Evolutionary conservation across 2,329 filamentous ascomycete species (phyloP).

Genomic region (Sphaerulina vaccinii): DNA sequence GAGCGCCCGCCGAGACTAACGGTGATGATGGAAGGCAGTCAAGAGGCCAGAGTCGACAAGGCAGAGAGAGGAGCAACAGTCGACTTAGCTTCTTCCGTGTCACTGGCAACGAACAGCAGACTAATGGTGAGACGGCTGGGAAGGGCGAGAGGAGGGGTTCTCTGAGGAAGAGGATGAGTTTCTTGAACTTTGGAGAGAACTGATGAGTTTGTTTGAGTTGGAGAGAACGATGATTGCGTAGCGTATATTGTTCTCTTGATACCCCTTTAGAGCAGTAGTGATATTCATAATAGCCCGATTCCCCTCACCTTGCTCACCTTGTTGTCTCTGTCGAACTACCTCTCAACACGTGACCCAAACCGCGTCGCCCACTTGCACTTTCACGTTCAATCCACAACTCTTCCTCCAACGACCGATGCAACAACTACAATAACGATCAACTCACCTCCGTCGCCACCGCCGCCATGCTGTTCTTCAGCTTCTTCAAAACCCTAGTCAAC

Average conservation of each 20-base stretch:
- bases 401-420: no score
- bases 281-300: background rate
- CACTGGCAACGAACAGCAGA: background rate
- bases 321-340: no score
- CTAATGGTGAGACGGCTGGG: background rate
- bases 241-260: background rate
- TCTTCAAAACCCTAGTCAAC: constrained; percentile 61
- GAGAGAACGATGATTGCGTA: background rate
- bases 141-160: constrained; percentile 5
- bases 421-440: no score
- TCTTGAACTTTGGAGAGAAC: constrained; percentile 47
- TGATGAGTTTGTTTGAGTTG: background rate
- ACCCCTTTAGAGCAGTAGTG: background rate
- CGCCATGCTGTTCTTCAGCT: constrained; percentile 32
- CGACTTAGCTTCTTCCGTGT: constrained; percentile 31
- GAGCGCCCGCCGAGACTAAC: constrained; percentile 14
- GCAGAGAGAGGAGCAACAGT: constrained; percentile 28
- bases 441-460: no score
- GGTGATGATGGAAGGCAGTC: constrained; percentile 29
- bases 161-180: constrained; percentile 74
- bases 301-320: no score
- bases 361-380: no score
- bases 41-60: constrained; percentile 5
- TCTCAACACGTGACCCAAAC: no score
- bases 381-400: no score